A percentile compares a stretch with the other conserved stretches of the same genome.
phyloP scores from a whole-genome alignment of 2,329 filamentous ascomycete species.

The Colletotrichum nymphaeae region DNA sequence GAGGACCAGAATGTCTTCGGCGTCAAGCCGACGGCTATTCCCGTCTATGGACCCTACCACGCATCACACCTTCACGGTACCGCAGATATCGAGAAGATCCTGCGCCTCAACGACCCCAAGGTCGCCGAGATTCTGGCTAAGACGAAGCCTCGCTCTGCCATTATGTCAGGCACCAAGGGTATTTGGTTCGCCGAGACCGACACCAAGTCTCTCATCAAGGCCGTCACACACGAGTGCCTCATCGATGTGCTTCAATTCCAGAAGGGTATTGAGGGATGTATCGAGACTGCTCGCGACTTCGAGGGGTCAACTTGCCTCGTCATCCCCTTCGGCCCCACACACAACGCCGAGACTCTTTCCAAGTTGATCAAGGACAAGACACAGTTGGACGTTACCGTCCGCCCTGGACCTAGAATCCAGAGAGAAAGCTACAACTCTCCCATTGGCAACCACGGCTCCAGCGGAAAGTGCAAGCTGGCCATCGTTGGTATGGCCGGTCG shows the following conservation, averaged over 20 bases:
- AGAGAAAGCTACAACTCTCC: slow-evolving; percentile 46
- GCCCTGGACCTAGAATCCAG: slow-evolving; percentile 48
- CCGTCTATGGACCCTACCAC: slow-evolving; percentile 68
- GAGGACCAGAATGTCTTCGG: slow-evolving; percentile 52
- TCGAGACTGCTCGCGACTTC: slow-evolving; percentile 54
- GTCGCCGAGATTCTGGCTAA: slow-evolving; percentile 52
- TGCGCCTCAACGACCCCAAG: slow-evolving; percentile 54
- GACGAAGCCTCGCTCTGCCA: slow-evolving; percentile 56
- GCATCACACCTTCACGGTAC: slow-evolving; percentile 62
- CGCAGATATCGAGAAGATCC: slow-evolving; percentile 56
- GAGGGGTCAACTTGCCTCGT: slow-evolving; percentile 55
- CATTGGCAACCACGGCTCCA: slow-evolving; percentile 60
- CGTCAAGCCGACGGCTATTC: slow-evolving; percentile 58
- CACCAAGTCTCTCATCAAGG: slow-evolving; percentile 54
- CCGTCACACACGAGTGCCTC: slow-evolving; percentile 60
- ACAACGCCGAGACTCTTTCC: slow-evolving; percentile 59
- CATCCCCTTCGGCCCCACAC: slow-evolving; percentile 62
- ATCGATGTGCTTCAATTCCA: slow-evolving; percentile 61
- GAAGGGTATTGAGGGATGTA: slow-evolving; percentile 60
- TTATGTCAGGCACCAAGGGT: slow-evolving; percentile 64
- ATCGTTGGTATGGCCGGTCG: slow-evolving; percentile 75
- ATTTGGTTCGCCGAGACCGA: slow-evolving; percentile 52
- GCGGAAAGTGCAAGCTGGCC: slow-evolving; percentile 76
- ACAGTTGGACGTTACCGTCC: slow-evolving; percentile 55
- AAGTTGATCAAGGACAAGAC: slow-evolving; percentile 55